These are phyloP conservation scores for Fusarium sp. DNA, from an alignment of 2,329 filamentous ascomycete genomes.

Conservation along the genomic window DNA sequence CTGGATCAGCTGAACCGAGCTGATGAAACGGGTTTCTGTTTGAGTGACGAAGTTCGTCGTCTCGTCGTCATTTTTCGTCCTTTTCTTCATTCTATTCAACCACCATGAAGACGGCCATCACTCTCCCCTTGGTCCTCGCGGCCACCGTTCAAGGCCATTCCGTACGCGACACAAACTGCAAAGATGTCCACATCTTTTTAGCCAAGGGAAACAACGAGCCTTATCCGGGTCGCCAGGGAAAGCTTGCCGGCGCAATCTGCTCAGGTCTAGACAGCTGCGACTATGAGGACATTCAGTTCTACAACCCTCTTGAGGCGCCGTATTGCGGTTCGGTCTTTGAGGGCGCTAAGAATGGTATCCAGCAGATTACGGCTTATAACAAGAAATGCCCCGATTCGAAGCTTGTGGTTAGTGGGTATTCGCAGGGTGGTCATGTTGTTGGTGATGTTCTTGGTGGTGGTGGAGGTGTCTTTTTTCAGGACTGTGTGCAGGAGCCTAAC, in stretches of 20 bases:
- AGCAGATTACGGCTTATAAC: slow-evolving; percentile 52
- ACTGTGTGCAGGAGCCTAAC: slow-evolving; percentile 41
- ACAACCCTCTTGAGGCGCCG: slow-evolving; percentile 41
- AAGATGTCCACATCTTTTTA: slow-evolving; percentile 45
- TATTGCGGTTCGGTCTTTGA: slow-evolving; percentile 51
- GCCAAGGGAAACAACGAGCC: slow-evolving; percentile 45
- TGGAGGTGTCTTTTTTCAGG: slow-evolving; percentile 47
- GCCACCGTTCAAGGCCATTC: slow-evolving; percentile 1
- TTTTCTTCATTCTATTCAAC: background rate
- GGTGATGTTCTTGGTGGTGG: slow-evolving; percentile 49
- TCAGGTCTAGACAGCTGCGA: slow-evolving; percentile 42
- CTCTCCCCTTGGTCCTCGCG: slow-evolving; percentile 14
- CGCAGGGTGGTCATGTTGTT: slow-evolving; percentile 52
- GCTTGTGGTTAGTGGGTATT: slow-evolving; percentile 54
- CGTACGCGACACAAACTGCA: slow-evolving; percentile 31
- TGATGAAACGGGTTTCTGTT: slow-evolving; percentile 4
- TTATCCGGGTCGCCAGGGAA: slow-evolving; percentile 44
- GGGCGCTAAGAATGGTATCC: slow-evolving; percentile 47
- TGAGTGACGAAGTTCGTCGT: background rate
- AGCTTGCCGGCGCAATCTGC: slow-evolving; percentile 43
- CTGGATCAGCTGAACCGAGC: background rate
- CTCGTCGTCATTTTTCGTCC: background rate
- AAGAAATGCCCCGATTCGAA: slow-evolving; percentile 51
- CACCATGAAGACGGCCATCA: slow-evolving; percentile 10
- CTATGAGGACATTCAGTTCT: slow-evolving; percentile 47